phyloP scores from a whole-genome alignment of 1,139 yeast genomes.

The Lipomyces yarrowii region DNA sequence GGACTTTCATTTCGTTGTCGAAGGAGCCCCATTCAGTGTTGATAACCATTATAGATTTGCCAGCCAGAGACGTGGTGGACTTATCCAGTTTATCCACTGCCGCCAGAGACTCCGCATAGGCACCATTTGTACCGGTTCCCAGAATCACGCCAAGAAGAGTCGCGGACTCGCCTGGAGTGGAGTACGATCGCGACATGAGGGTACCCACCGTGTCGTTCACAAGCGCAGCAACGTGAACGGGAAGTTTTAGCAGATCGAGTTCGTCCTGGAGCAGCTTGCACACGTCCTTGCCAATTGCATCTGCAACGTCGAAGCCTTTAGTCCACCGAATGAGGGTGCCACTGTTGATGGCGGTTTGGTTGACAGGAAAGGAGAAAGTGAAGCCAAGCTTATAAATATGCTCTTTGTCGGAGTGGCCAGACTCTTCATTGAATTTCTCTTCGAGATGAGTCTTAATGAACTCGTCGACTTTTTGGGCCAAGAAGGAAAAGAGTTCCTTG shows the following conservation, averaged over 20 bases:
- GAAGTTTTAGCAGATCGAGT: conserved; percentile 58
- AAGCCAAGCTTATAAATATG: conserved; percentile 72
- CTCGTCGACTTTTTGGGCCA: conserved; percentile 66
- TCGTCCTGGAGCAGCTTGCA: conserved; percentile 71
- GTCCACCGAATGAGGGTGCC: conserved; percentile 94
- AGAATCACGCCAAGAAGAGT: conserved; percentile 87
- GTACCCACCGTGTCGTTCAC: conserved; percentile 97
- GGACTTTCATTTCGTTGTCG: conserved; percentile 70
- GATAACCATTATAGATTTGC: conserved; percentile 75
- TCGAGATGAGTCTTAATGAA: conserved; percentile 68
- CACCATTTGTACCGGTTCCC: conserved; percentile 97
- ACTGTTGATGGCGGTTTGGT: conserved; percentile 73
- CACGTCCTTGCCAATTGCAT: conserved; percentile 81
- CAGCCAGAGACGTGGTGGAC: conserved; percentile 38
- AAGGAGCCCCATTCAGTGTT: conserved; percentile 98
- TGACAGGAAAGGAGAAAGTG: conserved; percentile 90
- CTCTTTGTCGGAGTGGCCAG: conserved; percentile 36
- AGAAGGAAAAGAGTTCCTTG: conserved; percentile 61
- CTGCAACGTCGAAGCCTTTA: conserved; percentile 85
- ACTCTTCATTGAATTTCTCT: conserved; percentile 44
- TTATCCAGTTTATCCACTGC: conserved; percentile 68
- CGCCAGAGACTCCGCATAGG: conserved; percentile 74
- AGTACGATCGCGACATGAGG: conserved; percentile 80
- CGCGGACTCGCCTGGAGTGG: conserved; percentile 61
- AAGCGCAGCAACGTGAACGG: conserved; percentile 80